These are phyloP conservation scores for Rhodotorula glutinis DNA, from an alignment of 1,284 basidiomycete species.

Conservation along the genomic window DNA sequence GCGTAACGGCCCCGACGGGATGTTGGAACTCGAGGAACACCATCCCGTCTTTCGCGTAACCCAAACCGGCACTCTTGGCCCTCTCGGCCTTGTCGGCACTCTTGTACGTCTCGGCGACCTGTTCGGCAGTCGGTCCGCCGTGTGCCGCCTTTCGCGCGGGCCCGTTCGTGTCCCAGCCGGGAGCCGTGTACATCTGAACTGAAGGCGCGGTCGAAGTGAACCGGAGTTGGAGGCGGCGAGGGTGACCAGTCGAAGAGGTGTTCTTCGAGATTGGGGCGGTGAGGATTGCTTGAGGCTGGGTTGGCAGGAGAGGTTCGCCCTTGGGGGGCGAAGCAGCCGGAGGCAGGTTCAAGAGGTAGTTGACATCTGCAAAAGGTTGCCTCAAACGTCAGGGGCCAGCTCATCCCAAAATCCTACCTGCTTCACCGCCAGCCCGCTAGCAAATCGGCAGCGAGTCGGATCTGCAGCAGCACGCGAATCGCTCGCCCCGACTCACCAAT, in stretches of 20 bases:
- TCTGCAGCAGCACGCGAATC: background rate
- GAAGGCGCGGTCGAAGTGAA: constrained; percentile 31
- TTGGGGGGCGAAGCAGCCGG: background rate
- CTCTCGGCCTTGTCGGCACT: background rate
- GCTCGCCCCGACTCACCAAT: constrained; percentile 17
- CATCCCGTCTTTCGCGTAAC: constrained; percentile 25
- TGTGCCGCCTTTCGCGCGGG: constrained; percentile 18
- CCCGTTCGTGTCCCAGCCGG: constrained; percentile 16
- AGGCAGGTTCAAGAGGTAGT: constrained; percentile 20
- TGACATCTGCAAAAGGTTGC: constrained; percentile 31
- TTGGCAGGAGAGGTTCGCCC: constrained; percentile 19
- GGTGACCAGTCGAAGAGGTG: background rate
- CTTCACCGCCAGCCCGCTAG: too few species aligned
- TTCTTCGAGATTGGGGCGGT: constrained; percentile 13
- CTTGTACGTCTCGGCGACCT: background rate
- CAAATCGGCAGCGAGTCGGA: background rate
- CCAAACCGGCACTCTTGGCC: background rate
- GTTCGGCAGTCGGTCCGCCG: constrained; percentile 1
- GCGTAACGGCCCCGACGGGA: constrained; percentile 29
- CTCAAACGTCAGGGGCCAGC: too few species aligned
- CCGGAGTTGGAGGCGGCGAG: constrained; percentile 13
- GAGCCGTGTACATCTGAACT: constrained; percentile 35
- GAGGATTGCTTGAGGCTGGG: constrained; percentile 29
- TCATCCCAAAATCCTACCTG: too few species aligned
- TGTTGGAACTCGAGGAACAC: constrained; percentile 39